Base-by-base conservation (phyloP, 805 yeast species). In the Candida morakotiae region DNA sequence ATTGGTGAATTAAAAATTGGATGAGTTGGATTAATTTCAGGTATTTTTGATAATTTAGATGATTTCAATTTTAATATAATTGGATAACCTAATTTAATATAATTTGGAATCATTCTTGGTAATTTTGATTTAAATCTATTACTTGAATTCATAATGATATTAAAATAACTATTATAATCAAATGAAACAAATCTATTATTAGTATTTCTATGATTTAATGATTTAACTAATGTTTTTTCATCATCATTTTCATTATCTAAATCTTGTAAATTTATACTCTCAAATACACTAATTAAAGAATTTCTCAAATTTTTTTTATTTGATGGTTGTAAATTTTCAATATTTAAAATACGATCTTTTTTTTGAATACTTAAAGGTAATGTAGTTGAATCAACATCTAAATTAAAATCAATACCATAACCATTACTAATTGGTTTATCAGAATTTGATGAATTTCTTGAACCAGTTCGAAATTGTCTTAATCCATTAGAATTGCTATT, bases 311-410 rank as follows among this genome's bases (percentile, higher is more conserved):
- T 42, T 17, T 32, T 36, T 15, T 38, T 34, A 28, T 25, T 31
- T 6, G 32, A 10, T 20, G 35, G 24, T 29, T 31, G 34, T 2
- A 26, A 15, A 28, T 23, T 11, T 19, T 43, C 37, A n/a, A 60
- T 39, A 37, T 60, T 58, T 28, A 44, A 39, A 9, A 64, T 50
- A n/a, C 59, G 46, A 37, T 62, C 60, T 13, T 49, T 48, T 28
- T 59, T 60, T 24, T 48, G 45, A 7, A 62, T 53, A 39, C 69
- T 64, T 25, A 53, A 49, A 0, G 71, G 70, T 8, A 58, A 56
- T 10, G 47, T 41, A 0, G 58, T 41, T 3, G 56, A 40, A 11
- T 56, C 56, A 2, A 56, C 52, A 27, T 49, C 52, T 10, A 61
- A 33, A 3, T 62, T 60, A 2, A 64, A 45, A 41, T 62, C 64